These are phyloP conservation scores for Mycosphaerella arachidis DNA, from an alignment of 2,329 filamentous ascomycete genomes.

Conservation along the genomic window DNA sequence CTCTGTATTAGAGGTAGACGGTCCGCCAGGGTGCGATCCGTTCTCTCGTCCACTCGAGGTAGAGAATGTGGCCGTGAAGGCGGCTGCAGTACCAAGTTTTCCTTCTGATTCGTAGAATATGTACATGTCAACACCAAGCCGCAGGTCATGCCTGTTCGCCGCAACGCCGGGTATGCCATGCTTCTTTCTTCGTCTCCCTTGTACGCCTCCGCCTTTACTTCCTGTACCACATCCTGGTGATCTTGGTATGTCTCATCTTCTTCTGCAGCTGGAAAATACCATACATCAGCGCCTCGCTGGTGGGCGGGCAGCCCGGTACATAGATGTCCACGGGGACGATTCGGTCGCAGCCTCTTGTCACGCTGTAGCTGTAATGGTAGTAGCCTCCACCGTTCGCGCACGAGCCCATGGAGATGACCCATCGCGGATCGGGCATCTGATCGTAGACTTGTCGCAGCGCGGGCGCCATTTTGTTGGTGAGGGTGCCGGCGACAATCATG, in stretches of 20 bases:
- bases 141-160: constrained; percentile 10
- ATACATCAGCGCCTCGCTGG: constrained; percentile 50
- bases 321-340: constrained; percentile 78
- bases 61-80: not conserved
- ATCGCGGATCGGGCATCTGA: constrained; percentile 86
- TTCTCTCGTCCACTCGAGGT: not conserved
- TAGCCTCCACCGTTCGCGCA: constrained; percentile 80
- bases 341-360: constrained; percentile 69
- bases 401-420: constrained; percentile 79
- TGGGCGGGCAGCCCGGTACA: constrained; percentile 65
- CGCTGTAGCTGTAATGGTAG: constrained; percentile 78
- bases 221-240: constrained; percentile 55
- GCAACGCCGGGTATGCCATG: constrained; percentile 16
- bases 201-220: constrained; percentile 32
- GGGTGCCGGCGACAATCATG: constrained; percentile 90
- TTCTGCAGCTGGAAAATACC: constrained; percentile 71
- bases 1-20: no score
- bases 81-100: not conserved
- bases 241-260: constrained; percentile 61
- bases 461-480: constrained; percentile 93
- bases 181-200: not conserved
- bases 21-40: no score
- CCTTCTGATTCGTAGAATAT: constrained; percentile 10
- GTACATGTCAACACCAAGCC: constrained; percentile 19
- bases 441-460: constrained; percentile 85